A percentile compares a stretch with the other conserved stretches of the same genome.
Conservation (phyloP, 164 flowering plant genomes). For the Aristolochia fimbriata region DNA sequence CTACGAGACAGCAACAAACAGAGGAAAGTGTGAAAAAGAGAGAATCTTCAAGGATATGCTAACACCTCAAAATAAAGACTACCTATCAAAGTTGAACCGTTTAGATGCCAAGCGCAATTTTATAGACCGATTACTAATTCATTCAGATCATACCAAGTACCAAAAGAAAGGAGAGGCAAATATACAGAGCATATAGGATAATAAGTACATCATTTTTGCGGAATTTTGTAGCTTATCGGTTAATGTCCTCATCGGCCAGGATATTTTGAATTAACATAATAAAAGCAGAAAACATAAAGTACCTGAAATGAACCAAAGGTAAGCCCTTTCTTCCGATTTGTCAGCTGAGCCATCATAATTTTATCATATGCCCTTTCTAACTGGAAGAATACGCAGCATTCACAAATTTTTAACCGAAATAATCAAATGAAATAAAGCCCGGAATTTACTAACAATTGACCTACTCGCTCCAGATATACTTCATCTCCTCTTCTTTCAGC, state of each 20-base stretch:
- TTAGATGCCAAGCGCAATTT: too few relatives aligned
- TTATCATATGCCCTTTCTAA: slow-evolving; percentile 92
- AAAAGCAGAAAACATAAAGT: slow-evolving; percentile 1
- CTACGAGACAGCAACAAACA: too few relatives aligned
- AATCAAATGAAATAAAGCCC: not conserved
- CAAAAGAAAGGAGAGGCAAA: too few relatives aligned
- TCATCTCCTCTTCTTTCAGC: slow-evolving; percentile 87
- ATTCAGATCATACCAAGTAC: too few relatives aligned
- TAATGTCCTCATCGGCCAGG: too few relatives aligned
- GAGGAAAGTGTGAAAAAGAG: not conserved
- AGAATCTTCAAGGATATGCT: not conserved
- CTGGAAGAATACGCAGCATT: slow-evolving; percentile 24
- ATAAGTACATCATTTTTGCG: not conserved
- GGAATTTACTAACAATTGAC: slow-evolving; percentile 5
- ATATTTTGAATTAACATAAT: not conserved
- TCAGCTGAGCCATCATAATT: slow-evolving; percentile 78
- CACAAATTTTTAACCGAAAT: too few relatives aligned
- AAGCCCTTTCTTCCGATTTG: slow-evolving; percentile 74
- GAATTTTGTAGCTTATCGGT: not conserved
- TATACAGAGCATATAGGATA: too few relatives aligned
- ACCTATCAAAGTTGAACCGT: too few relatives aligned
- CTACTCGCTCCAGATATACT: slow-evolving; percentile 49
- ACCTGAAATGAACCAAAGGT: slow-evolving; percentile 86
- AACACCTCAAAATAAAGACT: too few relatives aligned
- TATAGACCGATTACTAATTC: too few relatives aligned